A percentile compares a stretch with the other conserved stretches of the same genome.
Evolutionary conservation across 2,329 filamentous ascomycete genomes (phyloP).

Genomic region (Zalaria sp.): DNA sequence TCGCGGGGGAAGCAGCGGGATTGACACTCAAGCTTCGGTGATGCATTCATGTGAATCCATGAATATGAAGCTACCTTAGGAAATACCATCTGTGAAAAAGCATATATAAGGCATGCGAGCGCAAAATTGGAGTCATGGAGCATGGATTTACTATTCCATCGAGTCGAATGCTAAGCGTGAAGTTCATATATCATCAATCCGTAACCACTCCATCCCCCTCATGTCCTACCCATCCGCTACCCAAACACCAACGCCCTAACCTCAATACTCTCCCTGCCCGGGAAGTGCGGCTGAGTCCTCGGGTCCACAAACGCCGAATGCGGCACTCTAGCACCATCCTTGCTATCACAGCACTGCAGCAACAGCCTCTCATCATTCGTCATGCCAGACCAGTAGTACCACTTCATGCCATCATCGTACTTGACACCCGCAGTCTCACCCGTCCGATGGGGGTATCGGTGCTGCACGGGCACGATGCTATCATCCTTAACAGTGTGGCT

Average conservation of each 20-base stretch:
- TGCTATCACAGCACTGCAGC: conserved; percentile 34
- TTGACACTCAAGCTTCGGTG: no score
- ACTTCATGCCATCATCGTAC: conserved; percentile 48
- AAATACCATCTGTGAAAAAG: no score
- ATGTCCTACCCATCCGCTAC: neutral
- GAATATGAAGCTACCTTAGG: no score
- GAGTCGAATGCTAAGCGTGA: no score
- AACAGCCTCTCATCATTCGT: conserved; percentile 41
- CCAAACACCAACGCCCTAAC: conserved; percentile 74
- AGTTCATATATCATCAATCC: no score
- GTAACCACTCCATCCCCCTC: no score
- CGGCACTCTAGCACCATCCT: conserved; percentile 32
- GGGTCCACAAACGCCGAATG: conserved; percentile 74
- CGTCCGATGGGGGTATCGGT: conserved; percentile 54
- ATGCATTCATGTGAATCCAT: no score
- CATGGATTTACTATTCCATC: no score
- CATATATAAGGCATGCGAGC: no score
- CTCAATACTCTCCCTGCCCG: conserved; percentile 73
- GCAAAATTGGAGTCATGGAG: no score
- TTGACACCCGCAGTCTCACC: conserved; percentile 63
- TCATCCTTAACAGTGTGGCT: conserved; percentile 39
- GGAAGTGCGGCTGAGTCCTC: conserved; percentile 49
- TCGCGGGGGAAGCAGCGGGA: no score
- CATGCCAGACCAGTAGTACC: conserved; percentile 75
- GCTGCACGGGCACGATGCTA: conserved; percentile 59